phyloP scores from a whole-genome alignment of 192 early-diverging fungal genomes.

The Podila epigama region DNA sequence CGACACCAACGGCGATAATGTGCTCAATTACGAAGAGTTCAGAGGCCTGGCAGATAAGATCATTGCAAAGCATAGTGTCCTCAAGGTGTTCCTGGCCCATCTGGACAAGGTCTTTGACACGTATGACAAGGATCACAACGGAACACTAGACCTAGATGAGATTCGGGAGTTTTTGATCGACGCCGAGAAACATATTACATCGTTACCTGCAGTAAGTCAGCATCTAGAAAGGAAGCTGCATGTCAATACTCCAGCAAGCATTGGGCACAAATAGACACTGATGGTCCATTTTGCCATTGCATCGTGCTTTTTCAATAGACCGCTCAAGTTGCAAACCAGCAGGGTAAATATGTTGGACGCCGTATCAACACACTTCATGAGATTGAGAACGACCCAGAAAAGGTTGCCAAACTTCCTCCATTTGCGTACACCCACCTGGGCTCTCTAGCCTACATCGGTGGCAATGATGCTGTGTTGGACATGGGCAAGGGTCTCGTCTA shows the following conservation, averaged over 20 bases:
- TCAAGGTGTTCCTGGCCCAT: constrained; percentile 60
- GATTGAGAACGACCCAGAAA: constrained; percentile 16
- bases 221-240: background rate
- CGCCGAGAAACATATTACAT: constrained; percentile 60
- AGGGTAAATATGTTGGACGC: constrained; percentile 58
- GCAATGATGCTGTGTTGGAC: constrained; percentile 63
- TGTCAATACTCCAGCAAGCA: background rate
- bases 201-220: constrained; percentile 58
- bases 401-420: constrained; percentile 49
- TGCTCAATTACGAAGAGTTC: constrained; percentile 63
- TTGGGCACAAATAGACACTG: no score
- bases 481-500: constrained; percentile 56
- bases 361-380: constrained; percentile 50
- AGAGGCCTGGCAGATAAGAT: constrained; percentile 46
- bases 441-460: constrained; percentile 74
- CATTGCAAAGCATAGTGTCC: constrained; percentile 54
- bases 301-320: constrained; percentile 54
- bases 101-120: constrained; percentile 51
- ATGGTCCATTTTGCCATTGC: no score
- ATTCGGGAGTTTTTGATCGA: constrained; percentile 55
- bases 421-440: constrained; percentile 74
- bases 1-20: constrained; percentile 57
- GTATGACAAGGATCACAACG: constrained; percentile 60
- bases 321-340: constrained; percentile 64
- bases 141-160: constrained; percentile 60